Evolutionary conservation across 805 yeast genomes (phyloP), one percentile per base, ranked within the genome.

Genomic region (Suhomyces xylopsoci): DNA sequence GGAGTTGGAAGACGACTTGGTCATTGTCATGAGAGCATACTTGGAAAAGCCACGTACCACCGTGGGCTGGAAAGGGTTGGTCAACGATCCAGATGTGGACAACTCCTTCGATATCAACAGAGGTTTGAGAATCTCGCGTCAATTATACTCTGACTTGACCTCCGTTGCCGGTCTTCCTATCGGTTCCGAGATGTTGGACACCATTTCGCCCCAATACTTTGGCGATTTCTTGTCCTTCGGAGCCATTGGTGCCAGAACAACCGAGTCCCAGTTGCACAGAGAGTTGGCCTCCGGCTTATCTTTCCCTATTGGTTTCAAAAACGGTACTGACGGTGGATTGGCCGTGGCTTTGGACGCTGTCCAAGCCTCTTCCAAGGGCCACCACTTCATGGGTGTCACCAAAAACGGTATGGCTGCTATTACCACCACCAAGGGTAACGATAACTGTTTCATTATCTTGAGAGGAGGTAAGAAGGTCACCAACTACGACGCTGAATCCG

Each of bases 261-360:
- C 99, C 47, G 99, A 93, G 77, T 93, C 97, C 44, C 99, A 93
- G 74, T 82, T 93, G 55, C 99, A 93, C 78, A 87, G 99, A 75
- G 99, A 93, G 76, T 83, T 93, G 63, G 96, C 98, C 19, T 92
- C 97, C 7, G 99, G 99, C 50, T 80, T 94, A 56, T 89, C 97
- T n/a, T 93, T 93, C 93, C 99, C 99, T 54, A 85, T 93, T 53
- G 99, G 99, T 48, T 93, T 93, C 87, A 93, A 93, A 77, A 93
- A 93, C 70, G 99, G 98, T 72, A 93, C 99, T 42, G 99, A 93
- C 70, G 99, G 99, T 67, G 81, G 94, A 48, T 77, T 93, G 56
- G 87, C 84, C 54, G 97, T 93, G 56, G 97, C 99, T 10, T 78
- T 94, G 48, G 99, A 92, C 69, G 98, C 99, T 41, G 88, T 90